Conservation (phyloP, 805 yeast species). For the Lipomyces mesembrius region DNA sequence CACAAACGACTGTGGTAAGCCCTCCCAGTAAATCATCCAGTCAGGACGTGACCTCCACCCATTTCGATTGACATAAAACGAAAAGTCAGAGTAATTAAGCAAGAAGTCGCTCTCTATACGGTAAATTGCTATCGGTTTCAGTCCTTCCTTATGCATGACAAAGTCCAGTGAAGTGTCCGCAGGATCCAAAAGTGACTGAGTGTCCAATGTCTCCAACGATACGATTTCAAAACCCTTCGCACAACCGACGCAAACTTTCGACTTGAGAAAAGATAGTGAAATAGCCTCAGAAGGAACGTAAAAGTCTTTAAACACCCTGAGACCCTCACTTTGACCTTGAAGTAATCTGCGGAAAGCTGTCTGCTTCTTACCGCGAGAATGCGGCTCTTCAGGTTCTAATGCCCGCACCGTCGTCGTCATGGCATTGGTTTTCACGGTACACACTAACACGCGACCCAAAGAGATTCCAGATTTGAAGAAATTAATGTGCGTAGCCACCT, state of each 20-base stretch:
- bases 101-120: slow-evolving; percentile 86
- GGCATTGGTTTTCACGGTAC: slow-evolving; percentile 84
- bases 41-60: slow-evolving; percentile 96
- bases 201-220: slow-evolving; percentile 77
- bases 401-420: slow-evolving; percentile 76
- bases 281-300: slow-evolving; percentile 87
- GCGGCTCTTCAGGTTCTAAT: slow-evolving; percentile 85
- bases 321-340: slow-evolving; percentile 58
- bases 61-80: slow-evolving; percentile 89
- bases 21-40: slow-evolving; percentile 97
- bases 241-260: slow-evolving; percentile 92
- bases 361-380: slow-evolving; percentile 47
- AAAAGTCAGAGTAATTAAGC: slow-evolving; percentile 87
- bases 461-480: slow-evolving; percentile 94
- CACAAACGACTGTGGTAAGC: slow-evolving; percentile 89
- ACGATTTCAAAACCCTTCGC: slow-evolving; percentile 96
- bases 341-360: slow-evolving; percentile 47
- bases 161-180: slow-evolving; percentile 97
- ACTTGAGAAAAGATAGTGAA: slow-evolving; percentile 85
- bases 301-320: slow-evolving; percentile 76
- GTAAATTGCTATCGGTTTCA: slow-evolving; percentile 90
- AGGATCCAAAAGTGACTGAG: slow-evolving; percentile 92
- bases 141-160: slow-evolving; percentile 78
- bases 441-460: slow-evolving; percentile 82
- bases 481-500: slow-evolving; percentile 82